Percentiles rank a stretch among this genome's conserved stretches.
Conservation (phyloP, 805 yeast genomes). For the Danielia reshetovae region DNA sequence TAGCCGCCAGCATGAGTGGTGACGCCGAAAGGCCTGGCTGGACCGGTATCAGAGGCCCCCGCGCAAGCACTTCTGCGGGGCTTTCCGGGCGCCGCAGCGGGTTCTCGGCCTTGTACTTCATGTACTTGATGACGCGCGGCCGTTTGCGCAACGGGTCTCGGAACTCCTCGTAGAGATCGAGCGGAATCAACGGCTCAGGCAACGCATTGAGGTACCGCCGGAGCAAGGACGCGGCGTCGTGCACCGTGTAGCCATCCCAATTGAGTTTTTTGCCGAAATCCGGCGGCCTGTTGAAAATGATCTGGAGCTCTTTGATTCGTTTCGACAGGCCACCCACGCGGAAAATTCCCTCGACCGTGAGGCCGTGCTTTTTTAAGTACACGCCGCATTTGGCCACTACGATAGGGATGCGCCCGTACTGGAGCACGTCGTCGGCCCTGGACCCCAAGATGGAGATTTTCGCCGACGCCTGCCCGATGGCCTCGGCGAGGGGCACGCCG, state of each 20-base stretch:
- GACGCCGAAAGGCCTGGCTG: background rate
- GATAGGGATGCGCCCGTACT: constrained; percentile 86
- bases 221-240: constrained; percentile 90
- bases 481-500: constrained; percentile 71
- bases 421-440: constrained; percentile 38
- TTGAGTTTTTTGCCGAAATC: constrained; percentile 79
- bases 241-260: constrained; percentile 95
- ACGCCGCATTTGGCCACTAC: constrained; percentile 96
- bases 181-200: constrained; percentile 89
- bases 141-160: constrained; percentile 68
- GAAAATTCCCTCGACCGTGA: constrained; percentile 85
- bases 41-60: background rate
- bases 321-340: constrained; percentile 89
- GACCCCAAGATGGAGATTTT: constrained; percentile 61
- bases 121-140: constrained; percentile 61
- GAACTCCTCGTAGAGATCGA: constrained; percentile 69
- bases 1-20: background rate
- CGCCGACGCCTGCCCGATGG: constrained; percentile 74
- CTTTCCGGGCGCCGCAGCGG: constrained; percentile 19
- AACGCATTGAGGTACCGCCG: constrained; percentile 82
- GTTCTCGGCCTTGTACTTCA: constrained; percentile 54
- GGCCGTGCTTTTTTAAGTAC: constrained; percentile 70
- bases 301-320: constrained; percentile 81
- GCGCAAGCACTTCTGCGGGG: constrained; percentile 7
- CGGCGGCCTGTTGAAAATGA: constrained; percentile 81